Base-by-base conservation (phyloP, 2,329 filamentous ascomycete genomes). In the Thermoascus crustaceus region DNA sequence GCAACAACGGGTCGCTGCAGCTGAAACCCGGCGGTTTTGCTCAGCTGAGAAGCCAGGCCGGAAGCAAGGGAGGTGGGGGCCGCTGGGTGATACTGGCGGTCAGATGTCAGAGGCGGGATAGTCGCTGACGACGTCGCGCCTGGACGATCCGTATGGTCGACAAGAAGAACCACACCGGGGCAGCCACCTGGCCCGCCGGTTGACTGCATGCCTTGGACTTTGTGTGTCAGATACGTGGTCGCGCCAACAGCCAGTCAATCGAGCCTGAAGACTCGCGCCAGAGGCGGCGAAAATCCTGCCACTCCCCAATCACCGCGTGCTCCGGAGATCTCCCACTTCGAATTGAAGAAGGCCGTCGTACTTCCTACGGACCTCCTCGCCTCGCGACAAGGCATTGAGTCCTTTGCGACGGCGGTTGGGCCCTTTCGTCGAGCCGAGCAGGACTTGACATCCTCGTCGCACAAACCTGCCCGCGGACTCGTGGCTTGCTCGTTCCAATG, bases 1-100 rank as follows among this genome's bases (percentile, higher is more conserved):
- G 48, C 48, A 48, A 42, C 37, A 35, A 43, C 48, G 48, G 48
- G 41, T 47, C 37, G 44, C 38, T 49, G 48, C 48, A 51, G 48
- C 40, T 45, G 45, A 48, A 48, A 45, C 44, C 43, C 27, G 35
- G 34, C 30, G 34, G 36, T 23, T 20, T 34, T 27, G 29, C 43
- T 40, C 42, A 43, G 38, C 37, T 34, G 29, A 24, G 31, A 34
- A 32, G 33, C 13, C 26, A 29, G 26, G 26, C n/a, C n/a, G n/a
- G 26, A 29, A 29, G 26, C 26, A 29, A 29, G 26, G 26, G 26
- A 10, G 26, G 26, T 29, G 26, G 26, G 26, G 26, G 26, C 26
- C 14, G 26, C 14, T 29, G 16, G 26, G 26, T 29, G 26, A 29
- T 29, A 29, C 26, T 29, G 26, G 26, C 26, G 26, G 26, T 29